Evolutionary conservation across 1,284 basidiomycete genomes (phyloP), one percentile per base, ranked within the genome.

Genomic region (Volvariella surrecta): DNA sequence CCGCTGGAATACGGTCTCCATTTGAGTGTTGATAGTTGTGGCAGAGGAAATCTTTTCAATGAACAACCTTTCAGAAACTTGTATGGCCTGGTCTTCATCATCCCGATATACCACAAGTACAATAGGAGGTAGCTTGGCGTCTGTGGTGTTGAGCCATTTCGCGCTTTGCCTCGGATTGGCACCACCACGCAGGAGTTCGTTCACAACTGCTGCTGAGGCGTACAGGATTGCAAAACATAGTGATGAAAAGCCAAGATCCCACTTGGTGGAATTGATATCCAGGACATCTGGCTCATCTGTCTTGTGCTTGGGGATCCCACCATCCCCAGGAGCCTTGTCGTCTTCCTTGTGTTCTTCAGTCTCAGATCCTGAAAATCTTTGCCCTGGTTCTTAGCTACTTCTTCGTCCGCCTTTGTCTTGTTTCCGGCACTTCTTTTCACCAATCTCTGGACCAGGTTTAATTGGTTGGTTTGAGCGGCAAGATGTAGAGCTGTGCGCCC

Each of bases 191-290:
- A 79, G 53, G n/a, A 80, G 67, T 1, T 56, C 58, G 16, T 74
- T 67, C 1, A 79, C 55, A 18, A 67, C 62, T 1, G 57, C 51
- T 1, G 67, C 46, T 2, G 73, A 71, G 3, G 66, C 73, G 16
- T 62, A 70, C 2, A 74, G 51, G 32, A 76, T 64, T 2, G 71
- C 76, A 48, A 75, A 74, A 24, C 60, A 60, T n/a, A 79, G 61
- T 3, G 78, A 67, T 0, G 71, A 67, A 47, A 74, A 67, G 3
- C 64, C 63, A 44, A 71, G 66, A 53, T 79, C 77, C 78, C 77
- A 81, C 53, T 79, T 76, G 0, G 65, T 45, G 1, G 63, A 58
- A 43, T 77, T 66, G 48, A 78, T 54, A 37, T 76, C 70, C 20
- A 79, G 61, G 31, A 79, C 60, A 47, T 79, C 76, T 1, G 73